Evolutionary conservation across 108 stramenopile species (phyloP).

Genomic region (Cyclostephanos tholiformis): DNA sequence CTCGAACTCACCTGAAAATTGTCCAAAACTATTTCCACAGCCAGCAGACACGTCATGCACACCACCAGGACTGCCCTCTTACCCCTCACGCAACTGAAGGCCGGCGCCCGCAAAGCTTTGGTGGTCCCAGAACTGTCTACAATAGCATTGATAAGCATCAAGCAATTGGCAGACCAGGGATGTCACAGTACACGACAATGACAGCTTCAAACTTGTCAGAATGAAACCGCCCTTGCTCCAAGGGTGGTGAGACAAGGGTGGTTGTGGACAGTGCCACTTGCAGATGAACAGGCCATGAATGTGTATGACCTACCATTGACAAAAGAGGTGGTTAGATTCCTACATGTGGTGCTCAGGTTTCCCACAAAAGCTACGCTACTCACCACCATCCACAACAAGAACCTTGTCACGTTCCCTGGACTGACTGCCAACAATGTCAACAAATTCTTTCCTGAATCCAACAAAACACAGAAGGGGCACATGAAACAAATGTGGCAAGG

Average conservation of each 20-base stretch:
- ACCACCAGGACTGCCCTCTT: too few relatives aligned
- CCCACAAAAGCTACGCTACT: too few relatives aligned
- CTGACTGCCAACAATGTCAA: background rate
- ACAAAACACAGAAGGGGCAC: background rate
- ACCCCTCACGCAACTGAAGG: too few relatives aligned
- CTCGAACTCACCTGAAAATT: too few relatives aligned
- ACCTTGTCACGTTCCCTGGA: conserved; percentile 3
- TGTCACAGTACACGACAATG: background rate
- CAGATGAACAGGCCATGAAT: background rate
- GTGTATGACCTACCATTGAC: conserved; percentile 9
- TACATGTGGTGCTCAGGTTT: conserved; percentile 10
- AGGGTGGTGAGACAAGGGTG: conserved; percentile 1
- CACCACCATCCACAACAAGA: background rate
- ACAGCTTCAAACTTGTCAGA: background rate
- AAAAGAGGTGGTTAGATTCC: background rate
- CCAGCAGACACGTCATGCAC: too few relatives aligned
- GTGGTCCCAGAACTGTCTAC: too few relatives aligned
- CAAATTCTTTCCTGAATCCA: background rate
- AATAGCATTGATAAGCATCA: too few relatives aligned
- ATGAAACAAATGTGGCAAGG: background rate
- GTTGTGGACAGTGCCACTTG: background rate
- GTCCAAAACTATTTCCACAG: background rate
- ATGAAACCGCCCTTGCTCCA: background rate
- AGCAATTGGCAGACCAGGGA: too few relatives aligned
- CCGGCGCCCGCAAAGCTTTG: too few relatives aligned